Percentiles rank a stretch among this genome's conserved stretches.
Evolutionary conservation across 495 filamentous ascomycete genomes (phyloP).

Genomic region (Xylaria curta): DNA sequence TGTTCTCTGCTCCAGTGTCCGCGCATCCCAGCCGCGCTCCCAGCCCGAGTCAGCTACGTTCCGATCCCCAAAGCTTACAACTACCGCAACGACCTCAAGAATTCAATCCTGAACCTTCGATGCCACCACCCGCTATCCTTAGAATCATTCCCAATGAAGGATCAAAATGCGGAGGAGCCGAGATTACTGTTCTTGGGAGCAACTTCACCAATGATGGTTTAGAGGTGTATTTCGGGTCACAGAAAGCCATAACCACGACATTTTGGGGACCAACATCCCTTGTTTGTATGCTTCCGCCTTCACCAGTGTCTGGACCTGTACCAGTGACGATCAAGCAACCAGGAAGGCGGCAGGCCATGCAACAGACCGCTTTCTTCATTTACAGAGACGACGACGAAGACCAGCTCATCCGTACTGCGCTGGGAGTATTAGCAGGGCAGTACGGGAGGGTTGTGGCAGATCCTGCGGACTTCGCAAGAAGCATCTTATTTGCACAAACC

Average conservation of each 20-base stretch:
- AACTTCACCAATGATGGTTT: constrained; percentile 75
- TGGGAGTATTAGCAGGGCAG: constrained; percentile 63
- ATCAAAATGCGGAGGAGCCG: constrained; percentile 79
- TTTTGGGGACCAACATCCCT: constrained; percentile 83
- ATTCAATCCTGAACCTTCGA: constrained; percentile 45
- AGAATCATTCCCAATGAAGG: constrained; percentile 85
- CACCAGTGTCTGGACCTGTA: constrained; percentile 70
- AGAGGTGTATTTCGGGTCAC: constrained; percentile 86
- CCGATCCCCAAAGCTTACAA: constrained; percentile 49
- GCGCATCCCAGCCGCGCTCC: constrained; percentile 61
- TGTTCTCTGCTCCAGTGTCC: constrained; percentile 73
- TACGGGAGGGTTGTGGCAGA: constrained; percentile 60
- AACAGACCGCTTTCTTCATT: constrained; percentile 58
- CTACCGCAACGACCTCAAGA: constrained; percentile 51
- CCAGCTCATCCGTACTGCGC: constrained; percentile 67
- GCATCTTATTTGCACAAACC: constrained; percentile 52
- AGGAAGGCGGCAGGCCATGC: constrained; percentile 40
- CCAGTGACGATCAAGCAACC: constrained; percentile 72
- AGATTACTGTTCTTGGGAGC: constrained; percentile 82
- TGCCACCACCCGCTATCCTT: constrained; percentile 64
- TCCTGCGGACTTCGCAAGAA: constrained; percentile 57
- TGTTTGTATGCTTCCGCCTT: constrained; percentile 84
- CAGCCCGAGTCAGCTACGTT: constrained; percentile 56
- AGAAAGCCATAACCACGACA: constrained; percentile 76
- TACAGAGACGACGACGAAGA: constrained; percentile 83